Evolutionary conservation across 2,329 filamentous ascomycete genomes (phyloP).

Genomic region (Stenocarpella maydis): DNA sequence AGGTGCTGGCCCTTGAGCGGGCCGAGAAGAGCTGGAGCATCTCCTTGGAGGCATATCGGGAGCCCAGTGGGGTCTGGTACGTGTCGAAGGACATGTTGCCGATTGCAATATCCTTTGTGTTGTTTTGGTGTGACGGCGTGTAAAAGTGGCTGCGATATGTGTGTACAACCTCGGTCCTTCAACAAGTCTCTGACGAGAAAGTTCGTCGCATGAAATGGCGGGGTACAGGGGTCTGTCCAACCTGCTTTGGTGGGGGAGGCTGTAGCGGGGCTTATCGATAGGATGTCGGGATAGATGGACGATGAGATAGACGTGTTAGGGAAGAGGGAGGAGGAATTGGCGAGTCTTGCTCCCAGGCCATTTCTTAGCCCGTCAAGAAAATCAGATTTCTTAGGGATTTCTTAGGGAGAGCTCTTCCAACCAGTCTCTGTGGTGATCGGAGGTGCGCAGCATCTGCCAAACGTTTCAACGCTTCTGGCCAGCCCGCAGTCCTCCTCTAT

Average conservation of each 20-base stretch:
- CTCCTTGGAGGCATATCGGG: conserved; percentile 76
- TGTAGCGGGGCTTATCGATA: conserved; percentile 26
- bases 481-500: no score
- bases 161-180: neutral
- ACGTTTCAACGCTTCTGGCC: no score
- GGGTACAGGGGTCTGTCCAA: conserved; percentile 16
- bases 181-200: conserved; percentile 26
- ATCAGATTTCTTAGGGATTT: no score
- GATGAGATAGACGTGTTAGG: no score
- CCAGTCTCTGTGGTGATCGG: no score
- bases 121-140: neutral
- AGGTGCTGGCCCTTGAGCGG: conserved; percentile 77
- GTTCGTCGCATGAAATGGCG: conserved; percentile 25
- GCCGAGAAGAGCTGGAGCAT: conserved; percentile 85
- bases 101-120: neutral
- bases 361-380: no score
- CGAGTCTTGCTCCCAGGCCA: no score
- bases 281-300: neutral
- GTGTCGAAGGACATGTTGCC: conserved; percentile 48
- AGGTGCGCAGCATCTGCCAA: no score
- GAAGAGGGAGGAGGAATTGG: no score
- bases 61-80: conserved; percentile 74
- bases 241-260: neutral
- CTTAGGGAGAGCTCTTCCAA: no score
- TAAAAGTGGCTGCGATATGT: neutral